Conservation (phyloP, 306 rosid genomes). For the Quillaja saponaria region DNA sequence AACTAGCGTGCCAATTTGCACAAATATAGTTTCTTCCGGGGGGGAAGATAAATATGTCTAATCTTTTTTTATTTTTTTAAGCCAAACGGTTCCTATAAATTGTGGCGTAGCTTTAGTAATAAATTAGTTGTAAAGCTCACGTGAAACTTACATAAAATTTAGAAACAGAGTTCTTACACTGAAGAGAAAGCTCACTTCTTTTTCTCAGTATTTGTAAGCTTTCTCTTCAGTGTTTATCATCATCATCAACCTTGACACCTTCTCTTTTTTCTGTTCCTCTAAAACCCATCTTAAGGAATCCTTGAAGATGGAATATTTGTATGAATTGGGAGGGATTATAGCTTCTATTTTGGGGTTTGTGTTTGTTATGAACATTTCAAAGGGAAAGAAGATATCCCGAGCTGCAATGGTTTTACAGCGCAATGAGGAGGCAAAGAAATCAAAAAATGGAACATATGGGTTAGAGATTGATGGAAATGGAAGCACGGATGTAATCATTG, state of each 20-base stretch:
- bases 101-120: too few relatives aligned
- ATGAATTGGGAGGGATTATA: constrained; percentile 40
- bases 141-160: neutral
- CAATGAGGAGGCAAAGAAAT: constrained; percentile 12
- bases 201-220: too few relatives aligned
- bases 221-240: neutral
- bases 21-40: too few relatives aligned
- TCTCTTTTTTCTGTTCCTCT: neutral
- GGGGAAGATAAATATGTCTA: too few relatives aligned
- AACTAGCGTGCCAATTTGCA: too few relatives aligned
- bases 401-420: constrained; percentile 21
- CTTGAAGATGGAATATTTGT: constrained; percentile 49
- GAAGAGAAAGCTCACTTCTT: neutral
- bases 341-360: constrained; percentile 45
- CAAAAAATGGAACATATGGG: constrained; percentile 28
- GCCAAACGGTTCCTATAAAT: too few relatives aligned
- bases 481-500: constrained; percentile 54
- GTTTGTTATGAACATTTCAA: constrained; percentile 33
- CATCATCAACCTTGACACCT: neutral
- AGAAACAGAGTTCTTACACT: constrained; percentile 8
- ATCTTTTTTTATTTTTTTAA: too few relatives aligned
- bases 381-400: constrained; percentile 33
- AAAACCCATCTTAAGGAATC: neutral
- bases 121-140: neutral
- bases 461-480: constrained; percentile 12